These are phyloP conservation scores for Russula brevipes DNA, from an alignment of 768 basidiomycete genomes.

Conservation along the genomic window DNA sequence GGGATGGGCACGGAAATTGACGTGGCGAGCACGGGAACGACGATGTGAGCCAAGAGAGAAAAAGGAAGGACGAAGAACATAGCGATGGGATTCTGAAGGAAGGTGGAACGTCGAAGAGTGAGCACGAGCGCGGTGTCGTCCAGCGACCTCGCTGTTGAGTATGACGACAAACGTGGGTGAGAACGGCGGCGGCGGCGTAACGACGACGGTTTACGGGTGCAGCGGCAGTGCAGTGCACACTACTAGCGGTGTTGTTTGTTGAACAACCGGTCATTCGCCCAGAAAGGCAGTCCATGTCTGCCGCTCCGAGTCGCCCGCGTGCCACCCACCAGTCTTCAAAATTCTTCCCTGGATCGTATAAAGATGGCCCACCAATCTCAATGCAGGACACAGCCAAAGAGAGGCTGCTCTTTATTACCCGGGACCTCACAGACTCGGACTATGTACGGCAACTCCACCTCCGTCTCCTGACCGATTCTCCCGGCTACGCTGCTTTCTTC, in stretches of 20 bases:
- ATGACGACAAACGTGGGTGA: slow-evolving; percentile 16
- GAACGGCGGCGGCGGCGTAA: slow-evolving; percentile 13
- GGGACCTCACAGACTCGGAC: neutral
- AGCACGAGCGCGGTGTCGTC: slow-evolving; percentile 27
- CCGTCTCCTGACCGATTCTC: slow-evolving; percentile 16
- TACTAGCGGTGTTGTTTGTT: neutral
- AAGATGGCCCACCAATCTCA: slow-evolving; percentile 14
- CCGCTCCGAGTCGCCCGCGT: neutral
- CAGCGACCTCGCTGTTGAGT: slow-evolving; percentile 28
- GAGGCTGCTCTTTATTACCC: neutral
- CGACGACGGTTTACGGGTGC: slow-evolving; percentile 1
- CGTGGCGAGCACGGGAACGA: slow-evolving; percentile 33
- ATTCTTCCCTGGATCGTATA: slow-evolving; percentile 13
- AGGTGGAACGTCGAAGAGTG: slow-evolving; percentile 20
- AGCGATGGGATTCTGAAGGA: slow-evolving; percentile 39
- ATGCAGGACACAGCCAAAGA: neutral
- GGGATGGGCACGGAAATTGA: slow-evolving; percentile 48
- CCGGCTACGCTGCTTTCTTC: slow-evolving; percentile 20
- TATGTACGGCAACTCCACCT: slow-evolving; percentile 10
- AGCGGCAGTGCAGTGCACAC: too few relatives aligned
- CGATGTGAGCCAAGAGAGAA: slow-evolving; percentile 45
- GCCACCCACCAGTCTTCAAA: neutral
- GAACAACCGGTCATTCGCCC: neutral
- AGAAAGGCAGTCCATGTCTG: slow-evolving; percentile 6
- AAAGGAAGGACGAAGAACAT: slow-evolving; percentile 59